Evolutionary conservation across 345 rosid species (phyloP).

Genomic region (Citrus australasica): DNA sequence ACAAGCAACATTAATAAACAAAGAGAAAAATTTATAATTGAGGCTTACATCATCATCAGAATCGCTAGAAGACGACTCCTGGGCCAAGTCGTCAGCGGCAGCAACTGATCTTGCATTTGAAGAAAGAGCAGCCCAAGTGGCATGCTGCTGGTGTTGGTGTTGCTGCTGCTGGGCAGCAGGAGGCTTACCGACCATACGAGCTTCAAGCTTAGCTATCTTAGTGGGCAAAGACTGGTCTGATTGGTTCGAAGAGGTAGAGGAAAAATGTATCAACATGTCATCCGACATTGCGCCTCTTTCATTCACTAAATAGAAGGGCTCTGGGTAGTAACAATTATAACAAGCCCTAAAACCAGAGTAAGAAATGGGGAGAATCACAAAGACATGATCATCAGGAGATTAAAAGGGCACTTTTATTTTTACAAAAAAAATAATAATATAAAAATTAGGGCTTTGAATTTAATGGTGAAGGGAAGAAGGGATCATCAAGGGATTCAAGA

Average conservation of each 20-base stretch:
- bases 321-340: background rate
- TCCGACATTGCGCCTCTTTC: conserved; percentile 65
- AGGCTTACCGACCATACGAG: conserved; percentile 90
- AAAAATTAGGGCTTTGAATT: background rate
- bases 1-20: background rate
- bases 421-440: background rate
- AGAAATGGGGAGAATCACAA: background rate
- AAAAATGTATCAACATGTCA: conserved; percentile 84
- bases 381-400: background rate
- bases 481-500: too few species aligned
- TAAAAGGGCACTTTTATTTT: background rate
- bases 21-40: background rate
- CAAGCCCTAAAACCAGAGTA: background rate
- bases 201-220: conserved; percentile 98
- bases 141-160: conserved; percentile 39
- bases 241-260: conserved; percentile 94
- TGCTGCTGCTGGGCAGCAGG: conserved; percentile 34
- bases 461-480: background rate
- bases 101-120: conserved; percentile 40
- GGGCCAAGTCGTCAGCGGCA: conserved; percentile 41
- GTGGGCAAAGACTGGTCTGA: conserved; percentile 93
- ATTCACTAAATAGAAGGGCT: background rate
- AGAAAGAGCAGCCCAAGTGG: conserved; percentile 57
- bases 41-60: conserved; percentile 75
- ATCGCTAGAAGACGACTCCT: conserved; percentile 67